Conservation (phyloP, 208 protist genomes). For the Tritrichomonas musculus region DNA sequence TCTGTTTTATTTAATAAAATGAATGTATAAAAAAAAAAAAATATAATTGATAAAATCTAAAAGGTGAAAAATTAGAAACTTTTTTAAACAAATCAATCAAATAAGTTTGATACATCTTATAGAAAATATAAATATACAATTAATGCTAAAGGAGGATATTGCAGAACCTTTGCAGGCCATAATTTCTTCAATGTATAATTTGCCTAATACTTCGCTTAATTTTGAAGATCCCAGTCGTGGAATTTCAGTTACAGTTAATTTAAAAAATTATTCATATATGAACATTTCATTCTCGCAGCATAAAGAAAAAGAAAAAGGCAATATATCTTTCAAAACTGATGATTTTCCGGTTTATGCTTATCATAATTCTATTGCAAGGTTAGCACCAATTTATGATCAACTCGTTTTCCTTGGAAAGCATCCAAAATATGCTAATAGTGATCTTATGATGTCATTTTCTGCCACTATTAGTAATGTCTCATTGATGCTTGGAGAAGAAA, state of each 20-base stretch:
- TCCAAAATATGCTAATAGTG: neutral
- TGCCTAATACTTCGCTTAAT: neutral
- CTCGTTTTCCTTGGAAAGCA: neutral
- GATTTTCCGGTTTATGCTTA: constrained; percentile 4
- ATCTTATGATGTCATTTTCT: neutral
- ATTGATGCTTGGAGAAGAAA: neutral
- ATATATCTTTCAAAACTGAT: neutral
- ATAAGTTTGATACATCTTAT: no score
- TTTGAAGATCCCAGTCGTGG: neutral
- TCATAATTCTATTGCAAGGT: neutral
- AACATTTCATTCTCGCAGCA: neutral
- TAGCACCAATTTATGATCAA: neutral
- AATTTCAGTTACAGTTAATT: neutral
- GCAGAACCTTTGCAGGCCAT: neutral
- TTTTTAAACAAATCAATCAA: no score
- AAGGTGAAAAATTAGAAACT: no score
- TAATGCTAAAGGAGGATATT: neutral
- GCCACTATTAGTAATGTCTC: neutral
- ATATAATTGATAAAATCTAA: no score
- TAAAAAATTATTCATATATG: neutral
- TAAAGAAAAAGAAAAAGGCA: neutral
- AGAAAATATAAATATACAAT: no score
- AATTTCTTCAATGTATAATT: neutral
- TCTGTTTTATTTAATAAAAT: no score
- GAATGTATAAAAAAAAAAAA: no score